A percentile compares a stretch with the other conserved stretches of the same genome.
Evolutionary conservation across 306 rosid species (phyloP).

Genomic region (Myrica gale): DNA sequence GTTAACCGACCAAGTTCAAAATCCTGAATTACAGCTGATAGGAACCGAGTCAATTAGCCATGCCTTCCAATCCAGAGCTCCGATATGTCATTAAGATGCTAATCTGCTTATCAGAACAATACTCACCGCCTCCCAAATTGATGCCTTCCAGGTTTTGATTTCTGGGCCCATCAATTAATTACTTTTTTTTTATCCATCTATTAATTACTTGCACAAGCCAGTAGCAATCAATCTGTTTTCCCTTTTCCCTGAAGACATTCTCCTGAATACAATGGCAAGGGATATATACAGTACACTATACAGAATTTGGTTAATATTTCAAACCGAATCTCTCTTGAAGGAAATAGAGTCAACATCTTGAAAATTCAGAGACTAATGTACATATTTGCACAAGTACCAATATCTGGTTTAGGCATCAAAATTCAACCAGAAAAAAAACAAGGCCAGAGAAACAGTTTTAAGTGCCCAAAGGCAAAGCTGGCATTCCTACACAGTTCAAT

Average conservation of each 20-base stretch:
- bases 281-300: not conserved
- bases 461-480: slow-evolving; percentile 6
- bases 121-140: no score
- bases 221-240: no score
- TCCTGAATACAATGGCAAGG: not conserved
- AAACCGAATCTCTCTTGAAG: not conserved
- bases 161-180: no score
- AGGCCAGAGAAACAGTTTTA: not conserved
- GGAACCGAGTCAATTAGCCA: no score
- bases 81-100: no score
- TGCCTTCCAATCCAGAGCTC: no score
- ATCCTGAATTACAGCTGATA: not conserved
- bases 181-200: no score
- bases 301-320: not conserved
- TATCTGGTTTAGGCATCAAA: not conserved
- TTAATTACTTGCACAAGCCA: no score
- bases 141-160: no score
- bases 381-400: slow-evolving; percentile 23
- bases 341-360: not conserved
- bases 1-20: not conserved
- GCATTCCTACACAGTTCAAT: not conserved
- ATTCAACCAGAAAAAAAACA: not conserved
- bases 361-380: not conserved
- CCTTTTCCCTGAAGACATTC: not conserved
- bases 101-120: no score